These are phyloP conservation scores for Abortiporus biennis DNA, from an alignment of 1,284 basidiomycete genomes.

Conservation along the genomic window DNA sequence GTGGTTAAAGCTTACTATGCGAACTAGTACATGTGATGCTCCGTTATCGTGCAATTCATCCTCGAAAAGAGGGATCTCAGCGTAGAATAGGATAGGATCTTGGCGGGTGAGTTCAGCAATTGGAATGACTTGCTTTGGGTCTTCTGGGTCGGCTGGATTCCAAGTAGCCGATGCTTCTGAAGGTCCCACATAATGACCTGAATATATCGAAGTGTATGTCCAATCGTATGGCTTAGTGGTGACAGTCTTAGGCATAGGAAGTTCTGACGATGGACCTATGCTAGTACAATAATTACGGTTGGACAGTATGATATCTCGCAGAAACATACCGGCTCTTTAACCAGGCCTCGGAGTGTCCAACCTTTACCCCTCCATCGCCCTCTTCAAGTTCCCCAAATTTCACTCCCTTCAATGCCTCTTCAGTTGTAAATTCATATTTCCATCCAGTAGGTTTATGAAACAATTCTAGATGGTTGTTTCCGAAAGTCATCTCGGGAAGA, in stretches of 20 bases:
- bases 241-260: constrained; percentile 69
- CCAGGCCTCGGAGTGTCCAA: constrained; percentile 94
- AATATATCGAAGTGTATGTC: constrained; percentile 93
- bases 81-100: constrained; percentile 93
- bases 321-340: constrained; percentile 69
- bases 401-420: constrained; percentile 69
- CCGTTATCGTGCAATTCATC: constrained; percentile 96
- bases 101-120: constrained; percentile 80
- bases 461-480: constrained; percentile 74
- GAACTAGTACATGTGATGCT: constrained; percentile 72
- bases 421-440: constrained; percentile 63
- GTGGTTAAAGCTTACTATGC: constrained; percentile 66
- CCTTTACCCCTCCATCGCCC: constrained; percentile 88
- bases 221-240: constrained; percentile 91
- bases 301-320: not conserved
- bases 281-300: constrained; percentile 26
- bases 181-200: constrained; percentile 46
- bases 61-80: constrained; percentile 88
- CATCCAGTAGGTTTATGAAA: constrained; percentile 57
- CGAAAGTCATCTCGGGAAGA: constrained; percentile 97
- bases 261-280: constrained; percentile 54
- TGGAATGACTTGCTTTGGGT: constrained; percentile 63
- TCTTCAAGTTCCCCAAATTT: constrained; percentile 71
- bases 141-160: constrained; percentile 46
- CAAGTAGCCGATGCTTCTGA: constrained; percentile 29